Percentiles rank a stretch among this genome's conserved stretches.
These are phyloP conservation scores for Clonostachys byssicola DNA, from an alignment of 2,329 filamentous ascomycete genomes.

Conservation along the genomic window DNA sequence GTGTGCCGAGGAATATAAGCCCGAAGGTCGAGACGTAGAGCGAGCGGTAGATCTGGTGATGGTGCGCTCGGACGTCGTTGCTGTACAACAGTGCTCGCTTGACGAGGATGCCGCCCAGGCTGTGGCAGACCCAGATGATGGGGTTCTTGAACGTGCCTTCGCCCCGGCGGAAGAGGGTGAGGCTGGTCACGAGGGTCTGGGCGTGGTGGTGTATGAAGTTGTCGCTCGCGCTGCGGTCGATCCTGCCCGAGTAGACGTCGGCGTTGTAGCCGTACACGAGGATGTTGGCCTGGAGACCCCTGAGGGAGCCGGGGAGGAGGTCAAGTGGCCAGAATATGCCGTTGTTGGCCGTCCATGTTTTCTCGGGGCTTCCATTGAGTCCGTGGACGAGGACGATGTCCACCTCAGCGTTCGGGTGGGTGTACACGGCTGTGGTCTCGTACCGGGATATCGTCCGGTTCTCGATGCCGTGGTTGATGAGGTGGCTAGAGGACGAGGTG, in stretches of 20 bases:
- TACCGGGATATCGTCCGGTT: conserved; percentile 34
- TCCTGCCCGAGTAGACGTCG: conserved; percentile 47
- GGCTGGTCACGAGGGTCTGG: conserved; percentile 59
- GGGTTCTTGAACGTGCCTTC: conserved; percentile 55
- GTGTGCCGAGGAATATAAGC: conserved; percentile 73
- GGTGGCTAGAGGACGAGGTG: no score
- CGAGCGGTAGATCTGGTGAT: conserved; percentile 58
- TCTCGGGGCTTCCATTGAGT: conserved; percentile 60
- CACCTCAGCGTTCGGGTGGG: conserved; percentile 53
- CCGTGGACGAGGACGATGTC: conserved; percentile 71
- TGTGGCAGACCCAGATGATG: conserved; percentile 75
- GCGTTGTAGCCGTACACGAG: conserved; percentile 74
- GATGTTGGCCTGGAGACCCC: conserved; percentile 49
- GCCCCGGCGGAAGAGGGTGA: conserved; percentile 59
- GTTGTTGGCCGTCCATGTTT: conserved; percentile 56
- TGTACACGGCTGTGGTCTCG: conserved; percentile 56
- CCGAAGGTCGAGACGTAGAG: conserved; percentile 73
- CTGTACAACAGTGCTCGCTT: conserved; percentile 68
- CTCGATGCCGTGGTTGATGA: not conserved
- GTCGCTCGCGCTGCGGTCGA: conserved; percentile 53
- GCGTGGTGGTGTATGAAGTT: conserved; percentile 69
- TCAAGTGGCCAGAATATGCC: conserved; percentile 67
- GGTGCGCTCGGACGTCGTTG: conserved; percentile 53
- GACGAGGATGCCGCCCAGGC: conserved; percentile 67
- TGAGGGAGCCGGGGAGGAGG: conserved; percentile 58